phyloP scores from a whole-genome alignment of 1,284 basidiomycete species.

The Tilletiopsis washingtonensis region DNA sequence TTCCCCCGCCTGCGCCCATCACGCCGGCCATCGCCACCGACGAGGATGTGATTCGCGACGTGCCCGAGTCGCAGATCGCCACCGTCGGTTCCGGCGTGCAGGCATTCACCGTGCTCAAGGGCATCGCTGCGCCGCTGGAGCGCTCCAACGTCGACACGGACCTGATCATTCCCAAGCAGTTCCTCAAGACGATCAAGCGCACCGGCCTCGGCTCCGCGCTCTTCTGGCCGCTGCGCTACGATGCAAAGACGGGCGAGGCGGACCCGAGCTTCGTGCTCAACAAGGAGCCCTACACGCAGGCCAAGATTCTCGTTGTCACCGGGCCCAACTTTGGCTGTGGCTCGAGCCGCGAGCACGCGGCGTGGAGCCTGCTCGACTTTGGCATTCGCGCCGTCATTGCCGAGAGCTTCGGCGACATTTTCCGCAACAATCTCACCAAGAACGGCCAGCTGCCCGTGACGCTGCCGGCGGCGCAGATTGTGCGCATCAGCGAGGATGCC shows the following conservation, averaged over 20 bases:
- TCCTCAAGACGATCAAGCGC: conserved; percentile 46
- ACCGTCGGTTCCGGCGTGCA: conserved; percentile 31
- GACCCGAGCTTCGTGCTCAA: conserved; percentile 38
- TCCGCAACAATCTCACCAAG: conserved; percentile 42
- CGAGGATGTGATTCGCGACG: conserved; percentile 28
- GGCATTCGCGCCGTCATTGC: conserved; percentile 43
- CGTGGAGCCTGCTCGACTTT: conserved; percentile 44
- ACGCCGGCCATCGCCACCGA: conserved; percentile 19
- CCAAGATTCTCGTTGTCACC: conserved; percentile 40
- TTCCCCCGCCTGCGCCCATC: conserved; percentile 18
- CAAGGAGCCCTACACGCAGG: conserved; percentile 26
- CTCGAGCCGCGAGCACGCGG: conserved; percentile 40
- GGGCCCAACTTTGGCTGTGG: conserved; percentile 45
- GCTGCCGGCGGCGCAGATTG: conserved; percentile 27
- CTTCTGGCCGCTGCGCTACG: conserved; percentile 42
- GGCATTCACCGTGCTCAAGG: conserved; percentile 37
- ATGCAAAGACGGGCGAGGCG: conserved; percentile 36
- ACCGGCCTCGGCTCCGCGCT: conserved; percentile 42
- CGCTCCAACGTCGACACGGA: conserved; percentile 45
- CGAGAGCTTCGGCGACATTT: conserved; percentile 39
- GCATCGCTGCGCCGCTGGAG: conserved; percentile 42
- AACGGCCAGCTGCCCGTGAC: conserved; percentile 39
- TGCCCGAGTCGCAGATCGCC: conserved; percentile 9
- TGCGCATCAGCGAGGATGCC: conserved; percentile 28
- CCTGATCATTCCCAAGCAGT: conserved; percentile 44